Conservation (phyloP, 2,329 filamentous ascomycete species). For the Thielaviopsis populi region DNA sequence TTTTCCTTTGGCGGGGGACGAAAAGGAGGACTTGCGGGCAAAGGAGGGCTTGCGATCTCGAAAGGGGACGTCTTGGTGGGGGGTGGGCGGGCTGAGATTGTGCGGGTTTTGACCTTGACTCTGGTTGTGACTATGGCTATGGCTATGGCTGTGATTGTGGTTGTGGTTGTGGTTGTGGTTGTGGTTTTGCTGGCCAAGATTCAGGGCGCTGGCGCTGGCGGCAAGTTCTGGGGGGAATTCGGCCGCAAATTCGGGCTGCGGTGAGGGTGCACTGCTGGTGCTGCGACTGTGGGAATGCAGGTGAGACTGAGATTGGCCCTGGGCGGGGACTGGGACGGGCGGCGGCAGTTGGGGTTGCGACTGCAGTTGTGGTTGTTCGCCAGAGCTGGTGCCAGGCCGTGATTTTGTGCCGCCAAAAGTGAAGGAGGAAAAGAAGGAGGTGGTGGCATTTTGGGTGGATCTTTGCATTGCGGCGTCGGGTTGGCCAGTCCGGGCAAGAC, state of each 20-base stretch:
- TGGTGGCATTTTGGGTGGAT: constrained; percentile 23
- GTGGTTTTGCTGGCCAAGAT: constrained; percentile 1
- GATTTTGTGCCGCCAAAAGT: constrained; percentile 22
- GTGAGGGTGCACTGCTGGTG: constrained; percentile 14
- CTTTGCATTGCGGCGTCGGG: constrained; percentile 12
- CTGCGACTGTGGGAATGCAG: constrained; percentile 17
- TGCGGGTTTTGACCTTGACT: neutral
- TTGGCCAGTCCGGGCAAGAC: neutral
- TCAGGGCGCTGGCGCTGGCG: constrained; percentile 13
- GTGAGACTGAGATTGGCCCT: neutral
- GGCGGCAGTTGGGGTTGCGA: constrained; percentile 10
- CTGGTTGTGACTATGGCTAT: neutral
- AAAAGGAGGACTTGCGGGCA: constrained; percentile 37
- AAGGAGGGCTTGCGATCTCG: constrained; percentile 36
- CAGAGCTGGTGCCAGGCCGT: constrained; percentile 27
- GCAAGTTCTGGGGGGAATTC: constrained; percentile 16
- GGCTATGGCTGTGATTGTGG: neutral
- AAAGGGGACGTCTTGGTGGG: constrained; percentile 17
- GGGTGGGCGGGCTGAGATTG: neutral
- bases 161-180: neutral
- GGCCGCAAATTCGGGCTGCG: constrained; percentile 14
- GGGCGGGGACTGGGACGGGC: neutral
- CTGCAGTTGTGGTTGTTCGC: constrained; percentile 16
- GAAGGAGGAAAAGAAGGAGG: constrained; percentile 25
- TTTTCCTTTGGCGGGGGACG: constrained; percentile 24